Evolutionary conservation across 1,139 yeast species (phyloP).

Genomic region (Saccharomyces hybrid): DNA sequence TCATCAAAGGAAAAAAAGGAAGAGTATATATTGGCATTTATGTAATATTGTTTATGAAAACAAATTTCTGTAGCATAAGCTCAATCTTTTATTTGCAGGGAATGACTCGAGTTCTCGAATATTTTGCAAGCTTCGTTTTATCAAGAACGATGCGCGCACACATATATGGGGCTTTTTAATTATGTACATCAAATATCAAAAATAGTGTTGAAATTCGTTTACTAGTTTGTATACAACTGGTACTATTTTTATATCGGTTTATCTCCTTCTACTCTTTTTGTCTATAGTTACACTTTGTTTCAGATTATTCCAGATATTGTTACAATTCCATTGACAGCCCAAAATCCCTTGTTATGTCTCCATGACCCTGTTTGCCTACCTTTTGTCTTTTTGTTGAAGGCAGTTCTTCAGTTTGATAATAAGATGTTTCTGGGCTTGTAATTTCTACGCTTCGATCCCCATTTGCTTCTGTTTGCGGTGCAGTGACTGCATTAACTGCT

Average conservation of each 20-base stretch:
- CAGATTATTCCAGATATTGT: neutral
- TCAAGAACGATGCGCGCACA: neutral
- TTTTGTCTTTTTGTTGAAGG: neutral
- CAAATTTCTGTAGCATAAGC: neutral
- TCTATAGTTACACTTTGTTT: neutral
- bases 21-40: neutral
- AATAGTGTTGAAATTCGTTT: neutral
- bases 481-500: neutral
- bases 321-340: neutral
- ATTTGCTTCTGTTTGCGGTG: neutral
- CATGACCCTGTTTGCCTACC: neutral
- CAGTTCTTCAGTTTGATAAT: neutral
- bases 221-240: neutral
- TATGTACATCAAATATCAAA: neutral
- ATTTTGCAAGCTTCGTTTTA: neutral
- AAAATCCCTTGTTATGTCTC: neutral
- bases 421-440: conserved; percentile 1
- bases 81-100: no score
- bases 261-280: neutral
- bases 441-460: conserved; percentile 2
- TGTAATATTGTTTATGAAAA: neutral
- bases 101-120: no score
- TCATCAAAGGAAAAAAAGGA: neutral
- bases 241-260: neutral
- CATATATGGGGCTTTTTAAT: neutral